Evolutionary conservation across 495 filamentous ascomycete species (phyloP).

Genomic region (Daldinia caldariorum): DNA sequence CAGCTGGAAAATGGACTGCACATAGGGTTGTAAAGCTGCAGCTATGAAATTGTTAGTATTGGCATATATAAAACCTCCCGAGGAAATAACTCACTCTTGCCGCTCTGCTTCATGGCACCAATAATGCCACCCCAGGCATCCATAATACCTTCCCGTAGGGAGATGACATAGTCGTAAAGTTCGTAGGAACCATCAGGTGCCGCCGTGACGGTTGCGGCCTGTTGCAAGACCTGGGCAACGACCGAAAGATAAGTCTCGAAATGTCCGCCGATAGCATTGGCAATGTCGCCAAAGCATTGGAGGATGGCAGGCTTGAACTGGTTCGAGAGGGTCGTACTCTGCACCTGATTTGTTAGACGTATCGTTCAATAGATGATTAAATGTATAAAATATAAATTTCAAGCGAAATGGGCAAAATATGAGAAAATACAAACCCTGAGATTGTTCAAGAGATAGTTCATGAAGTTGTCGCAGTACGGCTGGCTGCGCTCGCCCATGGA

Average conservation of each 20-base stretch:
- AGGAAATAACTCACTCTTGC: constrained; percentile 68
- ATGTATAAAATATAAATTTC: constrained; percentile 11
- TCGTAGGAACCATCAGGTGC: constrained; percentile 79
- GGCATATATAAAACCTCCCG: not conserved
- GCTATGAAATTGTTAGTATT: constrained; percentile 59
- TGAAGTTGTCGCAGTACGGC: constrained; percentile 95
- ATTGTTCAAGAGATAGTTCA: constrained; percentile 94
- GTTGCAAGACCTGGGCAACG: constrained; percentile 92
- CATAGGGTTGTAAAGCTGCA: constrained; percentile 74
- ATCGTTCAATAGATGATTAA: constrained; percentile 7
- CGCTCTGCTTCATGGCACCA: constrained; percentile 83
- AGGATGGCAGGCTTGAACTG: constrained; percentile 98
- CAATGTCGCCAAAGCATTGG: constrained; percentile 97
- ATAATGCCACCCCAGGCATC: constrained; percentile 98
- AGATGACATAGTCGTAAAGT: constrained; percentile 94
- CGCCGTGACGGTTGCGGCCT: constrained; percentile 82
- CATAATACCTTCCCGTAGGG: constrained; percentile 96
- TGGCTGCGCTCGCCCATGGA: constrained; percentile 88
- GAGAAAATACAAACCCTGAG: constrained; percentile 71
- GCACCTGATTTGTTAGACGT: constrained; percentile 46
- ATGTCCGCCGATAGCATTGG: constrained; percentile 89
- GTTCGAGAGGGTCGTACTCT: constrained; percentile 81
- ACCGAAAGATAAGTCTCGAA: constrained; percentile 93
- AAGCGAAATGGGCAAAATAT: not conserved
- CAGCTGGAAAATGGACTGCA: constrained; percentile 89